These are phyloP conservation scores for Halophytophthora batemanensis DNA, from an alignment of 352 stramenopile genomes.

Conservation along the genomic window DNA sequence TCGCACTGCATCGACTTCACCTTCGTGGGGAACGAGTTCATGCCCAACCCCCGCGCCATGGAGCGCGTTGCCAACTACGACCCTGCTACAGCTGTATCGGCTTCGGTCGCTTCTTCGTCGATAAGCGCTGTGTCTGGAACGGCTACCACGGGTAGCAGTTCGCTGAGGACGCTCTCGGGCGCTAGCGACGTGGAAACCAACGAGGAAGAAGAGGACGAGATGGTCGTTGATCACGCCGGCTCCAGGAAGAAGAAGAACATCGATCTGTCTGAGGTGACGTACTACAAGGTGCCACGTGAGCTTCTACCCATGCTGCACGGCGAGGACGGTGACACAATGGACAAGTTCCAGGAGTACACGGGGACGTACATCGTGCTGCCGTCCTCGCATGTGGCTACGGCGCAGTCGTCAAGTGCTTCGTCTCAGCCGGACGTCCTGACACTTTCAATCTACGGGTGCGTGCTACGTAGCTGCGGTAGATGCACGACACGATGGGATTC, in stretches of 20 bases:
- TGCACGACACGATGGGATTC: constrained; percentile 4
- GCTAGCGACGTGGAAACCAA: constrained; percentile 9
- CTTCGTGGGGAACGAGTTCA: constrained; percentile 87
- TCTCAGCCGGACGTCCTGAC: constrained; percentile 30
- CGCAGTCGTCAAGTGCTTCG: constrained; percentile 14
- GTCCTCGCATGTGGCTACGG: constrained; percentile 17
- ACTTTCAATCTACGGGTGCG: constrained; percentile 76
- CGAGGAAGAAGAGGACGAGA: constrained; percentile 33
- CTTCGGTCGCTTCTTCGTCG: constrained; percentile 1
- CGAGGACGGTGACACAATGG: constrained; percentile 64
- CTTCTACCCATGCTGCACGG: constrained; percentile 70
- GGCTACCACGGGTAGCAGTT: constrained; percentile 3
- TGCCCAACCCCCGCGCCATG: constrained; percentile 86
- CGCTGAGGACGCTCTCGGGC: constrained; percentile 13
- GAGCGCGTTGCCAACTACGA: constrained; percentile 55
- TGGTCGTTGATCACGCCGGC: constrained; percentile 46
- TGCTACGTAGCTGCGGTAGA: background rate
- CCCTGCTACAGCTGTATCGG: constrained; percentile 1
- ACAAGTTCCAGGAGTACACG: constrained; percentile 76
- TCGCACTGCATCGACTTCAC: constrained; percentile 85
- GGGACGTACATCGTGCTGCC: constrained; percentile 75
- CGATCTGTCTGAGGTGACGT: constrained; percentile 74
- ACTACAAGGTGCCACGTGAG: constrained; percentile 65
- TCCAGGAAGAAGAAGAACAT: constrained; percentile 52
- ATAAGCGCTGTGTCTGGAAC: constrained; percentile 1